A percentile compares a stretch with the other conserved stretches of the same genome.
Evolutionary conservation across 345 rosid species (phyloP).

Genomic region (Aquilaria sinensis): DNA sequence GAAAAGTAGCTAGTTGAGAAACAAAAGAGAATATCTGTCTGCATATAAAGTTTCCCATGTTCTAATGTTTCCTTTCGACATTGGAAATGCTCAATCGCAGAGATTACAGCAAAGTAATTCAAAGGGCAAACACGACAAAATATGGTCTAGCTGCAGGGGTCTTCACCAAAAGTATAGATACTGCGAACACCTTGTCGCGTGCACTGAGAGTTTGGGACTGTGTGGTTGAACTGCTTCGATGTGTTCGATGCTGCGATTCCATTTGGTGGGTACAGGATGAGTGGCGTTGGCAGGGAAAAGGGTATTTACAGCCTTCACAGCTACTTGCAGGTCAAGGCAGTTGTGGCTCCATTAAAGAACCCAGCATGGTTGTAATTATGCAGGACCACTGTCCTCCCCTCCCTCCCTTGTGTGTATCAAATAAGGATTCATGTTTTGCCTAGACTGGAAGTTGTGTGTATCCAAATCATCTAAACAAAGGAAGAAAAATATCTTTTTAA

Average conservation of each 20-base stretch:
- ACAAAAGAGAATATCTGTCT: too few species aligned
- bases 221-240: constrained; percentile 91
- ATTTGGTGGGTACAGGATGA: constrained; percentile 96
- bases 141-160: constrained; percentile 94
- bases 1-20: too few species aligned
- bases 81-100: constrained; percentile 23
- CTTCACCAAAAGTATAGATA: constrained; percentile 62
- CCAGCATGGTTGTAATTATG: constrained; percentile 77
- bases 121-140: constrained; percentile 54
- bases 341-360: constrained; percentile 66
- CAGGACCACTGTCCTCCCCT: neutral
- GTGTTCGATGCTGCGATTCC: constrained; percentile 94
- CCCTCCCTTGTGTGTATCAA: too few species aligned
- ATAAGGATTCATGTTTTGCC: too few species aligned
- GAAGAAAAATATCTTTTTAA: too few species aligned
- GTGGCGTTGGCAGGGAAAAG: constrained; percentile 92
- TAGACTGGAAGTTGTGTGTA: too few species aligned
- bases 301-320: constrained; percentile 80
- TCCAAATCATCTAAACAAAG: too few species aligned
- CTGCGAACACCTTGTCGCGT: constrained; percentile 64
- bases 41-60: too few species aligned
- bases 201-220: constrained; percentile 75
- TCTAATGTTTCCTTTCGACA: neutral
- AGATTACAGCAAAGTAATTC: constrained; percentile 63
- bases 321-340: constrained; percentile 94